These are phyloP conservation scores for Fusarium anthophilum DNA, from an alignment of 2,329 filamentous ascomycete genomes.

Conservation along the genomic window DNA sequence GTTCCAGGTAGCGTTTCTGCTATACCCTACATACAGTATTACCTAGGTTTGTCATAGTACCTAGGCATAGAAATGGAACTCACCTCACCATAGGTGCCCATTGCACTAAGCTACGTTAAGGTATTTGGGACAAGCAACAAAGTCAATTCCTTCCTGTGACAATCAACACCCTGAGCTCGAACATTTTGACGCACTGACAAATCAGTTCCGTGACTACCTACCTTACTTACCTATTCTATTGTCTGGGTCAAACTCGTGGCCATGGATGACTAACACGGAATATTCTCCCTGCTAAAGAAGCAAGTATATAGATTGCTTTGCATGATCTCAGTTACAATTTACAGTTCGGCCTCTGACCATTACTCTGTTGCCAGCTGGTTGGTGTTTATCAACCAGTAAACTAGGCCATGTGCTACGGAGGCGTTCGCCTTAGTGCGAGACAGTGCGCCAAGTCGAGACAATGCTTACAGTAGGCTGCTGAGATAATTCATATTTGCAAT, in stretches of 20 bases:
- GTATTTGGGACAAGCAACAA: neutral
- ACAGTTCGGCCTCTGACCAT: neutral
- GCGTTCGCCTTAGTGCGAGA: constrained; percentile 37
- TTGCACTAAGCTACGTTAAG: neutral
- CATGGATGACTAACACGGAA: neutral
- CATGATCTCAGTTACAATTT: neutral
- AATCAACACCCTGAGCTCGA: neutral
- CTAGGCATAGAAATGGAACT: neutral
- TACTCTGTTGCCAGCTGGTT: constrained; percentile 2
- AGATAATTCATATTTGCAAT: constrained; percentile 3
- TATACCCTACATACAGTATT: neutral
- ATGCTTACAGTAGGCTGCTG: constrained; percentile 8
- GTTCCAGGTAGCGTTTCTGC: neutral
- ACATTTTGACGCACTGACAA: neutral
- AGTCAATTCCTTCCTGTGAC: neutral
- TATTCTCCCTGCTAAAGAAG: neutral
- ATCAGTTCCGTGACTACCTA: neutral
- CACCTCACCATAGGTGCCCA: neutral
- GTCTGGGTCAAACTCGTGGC: neutral
- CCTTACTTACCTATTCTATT: neutral
- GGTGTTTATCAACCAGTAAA: constrained; percentile 30
- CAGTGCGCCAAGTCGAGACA: constrained; percentile 4
- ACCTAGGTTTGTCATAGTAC: neutral
- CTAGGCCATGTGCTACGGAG: constrained; percentile 29
- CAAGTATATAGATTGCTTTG: too few relatives aligned